Base-by-base conservation (phyloP, 2,329 filamentous ascomycete genomes). In the Apiospora koreana region DNA sequence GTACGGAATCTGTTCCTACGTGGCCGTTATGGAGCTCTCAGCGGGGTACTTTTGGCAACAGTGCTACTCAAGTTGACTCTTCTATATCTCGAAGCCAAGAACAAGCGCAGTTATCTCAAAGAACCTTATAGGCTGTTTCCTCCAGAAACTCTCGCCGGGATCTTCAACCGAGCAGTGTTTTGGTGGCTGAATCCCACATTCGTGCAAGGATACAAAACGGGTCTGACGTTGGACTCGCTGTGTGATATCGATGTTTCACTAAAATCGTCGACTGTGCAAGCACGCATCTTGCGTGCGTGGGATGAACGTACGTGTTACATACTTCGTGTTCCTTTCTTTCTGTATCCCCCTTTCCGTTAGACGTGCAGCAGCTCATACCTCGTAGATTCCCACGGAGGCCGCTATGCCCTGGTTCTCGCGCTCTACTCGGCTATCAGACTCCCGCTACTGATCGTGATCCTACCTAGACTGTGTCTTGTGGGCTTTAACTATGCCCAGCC, bases 401-500 rank as follows among this genome's bases (percentile, higher is more conserved):
- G 50, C 7, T 28, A 35, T 25, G 50, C 50, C 14, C 50, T 58
- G 50, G 23, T 58, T 35, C 23, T 28, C 23, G 50, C 23, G 8
- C 50, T 58, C n/a, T 58, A 35, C 23, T 58, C 50, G 5, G 23
- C 50, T 35, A 14, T 58, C 9, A 21, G 9, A 6, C 23, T 58
- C 12, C 50, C 50, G 28, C 28, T 58, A 8, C 23, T 35, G 9
- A 58, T 58, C 28, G 23, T 35, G 23, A 21, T 58, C 23, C 50
- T 35, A n/a, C 10, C 50, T 4, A 58, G 50, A 35, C 16, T 58
- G 21, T 25, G 23, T 10, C 58, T 75, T 9, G 72, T 71, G 1
- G 81, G 73, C 0, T 82, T 84, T 71, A 78, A 69, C 2, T 82
- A 83, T 70, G 76, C 77, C 14, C 83, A 84, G 70, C 83, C 83